A percentile compares a stretch with the other conserved stretches of the same genome.
These are phyloP conservation scores for Parasitella parasitica DNA, from an alignment of 371 early-diverging fungal genomes.

Conservation along the genomic window DNA sequence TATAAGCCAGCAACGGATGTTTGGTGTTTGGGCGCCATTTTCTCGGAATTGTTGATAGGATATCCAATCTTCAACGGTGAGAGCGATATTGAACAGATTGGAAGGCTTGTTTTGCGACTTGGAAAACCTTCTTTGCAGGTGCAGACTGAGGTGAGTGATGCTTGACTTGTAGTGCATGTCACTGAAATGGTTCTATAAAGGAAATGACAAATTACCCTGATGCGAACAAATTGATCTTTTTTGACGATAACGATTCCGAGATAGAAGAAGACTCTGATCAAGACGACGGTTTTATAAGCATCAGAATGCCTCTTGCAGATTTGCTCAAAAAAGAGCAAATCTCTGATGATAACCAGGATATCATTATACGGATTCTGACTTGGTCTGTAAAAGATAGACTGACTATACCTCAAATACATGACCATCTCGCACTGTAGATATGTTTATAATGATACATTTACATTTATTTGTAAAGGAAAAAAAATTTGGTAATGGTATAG, in stretches of 20 bases:
- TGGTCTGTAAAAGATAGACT: constrained; percentile 37
- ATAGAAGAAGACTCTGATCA: constrained; percentile 2
- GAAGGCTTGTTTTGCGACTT: constrained; percentile 32
- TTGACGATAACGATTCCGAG: constrained; percentile 9
- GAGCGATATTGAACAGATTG: constrained; percentile 47
- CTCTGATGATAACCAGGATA: background rate
- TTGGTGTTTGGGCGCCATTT: constrained; percentile 47
- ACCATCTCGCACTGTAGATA: background rate
- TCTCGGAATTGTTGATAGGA: constrained; percentile 30
- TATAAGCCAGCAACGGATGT: constrained; percentile 44
- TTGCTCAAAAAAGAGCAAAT: constrained; percentile 36
- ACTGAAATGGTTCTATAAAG: constrained; percentile 8
- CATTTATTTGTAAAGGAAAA: background rate
- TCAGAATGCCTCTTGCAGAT: constrained; percentile 27
- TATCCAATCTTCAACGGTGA: constrained; percentile 38
- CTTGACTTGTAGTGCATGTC: background rate
- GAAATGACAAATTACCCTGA: constrained; percentile 44
- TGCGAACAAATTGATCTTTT: constrained; percentile 42
- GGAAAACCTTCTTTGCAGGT: constrained; percentile 32
- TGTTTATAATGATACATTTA: background rate
- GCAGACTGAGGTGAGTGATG: constrained; percentile 17
- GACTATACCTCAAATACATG: constrained; percentile 4
- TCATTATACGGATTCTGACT: constrained; percentile 27
- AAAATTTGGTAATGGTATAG: background rate
- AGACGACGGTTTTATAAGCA: constrained; percentile 30